Evolutionary conservation across 768 basidiomycete species (phyloP).

Genomic region (Neoboletus brunneissimus): DNA sequence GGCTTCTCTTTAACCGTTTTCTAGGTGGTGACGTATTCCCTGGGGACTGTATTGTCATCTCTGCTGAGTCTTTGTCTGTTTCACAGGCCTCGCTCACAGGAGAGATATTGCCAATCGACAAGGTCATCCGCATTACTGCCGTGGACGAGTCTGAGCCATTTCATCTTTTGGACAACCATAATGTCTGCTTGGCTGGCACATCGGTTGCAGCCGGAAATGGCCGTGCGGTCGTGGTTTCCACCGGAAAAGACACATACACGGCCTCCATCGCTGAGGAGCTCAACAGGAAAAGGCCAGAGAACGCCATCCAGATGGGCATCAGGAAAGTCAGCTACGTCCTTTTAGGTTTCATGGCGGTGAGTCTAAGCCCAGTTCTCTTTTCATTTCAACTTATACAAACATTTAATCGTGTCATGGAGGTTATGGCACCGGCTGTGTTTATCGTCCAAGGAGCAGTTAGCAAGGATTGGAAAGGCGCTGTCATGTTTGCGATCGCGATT

Average conservation of each 20-base stretch:
- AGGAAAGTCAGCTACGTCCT: slow-evolving; percentile 34
- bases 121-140: slow-evolving; percentile 17
- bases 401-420: slow-evolving; percentile 7
- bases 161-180: slow-evolving; percentile 32
- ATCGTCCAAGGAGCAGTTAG: slow-evolving; percentile 32
- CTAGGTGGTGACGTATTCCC: slow-evolving; percentile 37
- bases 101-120: slow-evolving; percentile 36
- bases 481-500: slow-evolving; percentile 32
- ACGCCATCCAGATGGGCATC: slow-evolving; percentile 33
- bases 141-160: slow-evolving; percentile 19
- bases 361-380: neutral
- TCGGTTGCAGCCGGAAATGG: slow-evolving; percentile 35
- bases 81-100: slow-evolving; percentile 38
- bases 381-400: neutral
- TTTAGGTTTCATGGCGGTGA: slow-evolving; percentile 30
- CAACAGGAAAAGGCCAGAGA: slow-evolving; percentile 31
- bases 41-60: slow-evolving; percentile 35
- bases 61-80: slow-evolving; percentile 33
- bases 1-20: neutral
- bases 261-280: slow-evolving; percentile 36
- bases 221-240: slow-evolving; percentile 30
- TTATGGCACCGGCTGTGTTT: slow-evolving; percentile 32
- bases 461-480: slow-evolving; percentile 31
- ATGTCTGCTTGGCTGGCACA: slow-evolving; percentile 35
- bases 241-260: slow-evolving; percentile 35